Evolutionary conservation across 2,329 filamentous ascomycete species (phyloP).

Genomic region (Neospermospora avenae): DNA sequence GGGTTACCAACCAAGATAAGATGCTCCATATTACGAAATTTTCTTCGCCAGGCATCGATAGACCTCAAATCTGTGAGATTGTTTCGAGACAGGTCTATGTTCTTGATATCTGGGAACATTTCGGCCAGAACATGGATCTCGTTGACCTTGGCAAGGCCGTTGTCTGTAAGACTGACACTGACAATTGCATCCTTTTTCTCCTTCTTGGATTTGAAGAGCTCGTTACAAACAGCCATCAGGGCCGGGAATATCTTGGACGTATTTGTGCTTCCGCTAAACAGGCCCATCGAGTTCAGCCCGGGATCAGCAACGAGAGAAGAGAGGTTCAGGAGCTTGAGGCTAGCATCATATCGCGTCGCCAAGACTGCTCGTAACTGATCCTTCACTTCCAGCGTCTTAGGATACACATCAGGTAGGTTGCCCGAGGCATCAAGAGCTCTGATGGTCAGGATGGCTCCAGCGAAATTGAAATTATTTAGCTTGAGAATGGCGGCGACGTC

Average conservation of each 20-base stretch:
- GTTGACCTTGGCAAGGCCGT: conserved; percentile 69
- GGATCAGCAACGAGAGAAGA: conserved; percentile 73
- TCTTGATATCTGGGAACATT: conserved; percentile 80
- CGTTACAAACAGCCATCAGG: conserved; percentile 81
- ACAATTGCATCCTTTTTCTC: conserved; percentile 75
- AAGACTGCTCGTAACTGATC: conserved; percentile 69
- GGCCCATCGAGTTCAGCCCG: conserved; percentile 65
- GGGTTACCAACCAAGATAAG: conserved; percentile 77
- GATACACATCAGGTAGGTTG: conserved; percentile 29
- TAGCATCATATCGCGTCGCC: conserved; percentile 67
- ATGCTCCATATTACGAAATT: conserved; percentile 75
- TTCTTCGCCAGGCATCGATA: conserved; percentile 73
- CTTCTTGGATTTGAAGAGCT: conserved; percentile 67
- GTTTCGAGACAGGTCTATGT: conserved; percentile 87
- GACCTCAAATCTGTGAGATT: conserved; percentile 65
- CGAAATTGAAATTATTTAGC: conserved; percentile 66
- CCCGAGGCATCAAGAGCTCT: conserved; percentile 41
- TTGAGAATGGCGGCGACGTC: conserved; percentile 63
- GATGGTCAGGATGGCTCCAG: conserved; percentile 56
- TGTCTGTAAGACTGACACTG: conserved; percentile 78
- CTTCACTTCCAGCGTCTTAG: conserved; percentile 57
- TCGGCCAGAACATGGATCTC: conserved; percentile 72
- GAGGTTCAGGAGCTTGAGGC: conserved; percentile 75
- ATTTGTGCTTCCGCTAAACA: conserved; percentile 63
- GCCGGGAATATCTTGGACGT: conserved; percentile 81